phyloP scores from a whole-genome alignment of 495 filamentous ascomycete species.

The Hypoxylon subgilvum region DNA sequence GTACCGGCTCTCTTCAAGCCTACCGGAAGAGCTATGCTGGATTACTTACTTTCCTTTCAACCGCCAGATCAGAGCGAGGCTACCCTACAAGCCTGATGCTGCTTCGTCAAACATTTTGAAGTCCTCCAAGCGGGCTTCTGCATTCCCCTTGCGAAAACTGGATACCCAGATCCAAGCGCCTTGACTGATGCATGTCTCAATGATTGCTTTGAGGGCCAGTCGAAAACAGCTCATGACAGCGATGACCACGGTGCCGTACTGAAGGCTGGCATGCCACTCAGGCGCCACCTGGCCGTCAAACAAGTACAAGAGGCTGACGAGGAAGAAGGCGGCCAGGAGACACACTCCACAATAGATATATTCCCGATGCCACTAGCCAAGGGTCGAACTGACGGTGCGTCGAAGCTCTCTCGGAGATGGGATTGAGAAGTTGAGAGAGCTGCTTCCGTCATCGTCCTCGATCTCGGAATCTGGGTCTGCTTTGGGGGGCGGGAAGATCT shows the following conservation, averaged over 20 bases:
- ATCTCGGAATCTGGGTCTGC: not conserved
- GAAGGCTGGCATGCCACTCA: conserved; percentile 32
- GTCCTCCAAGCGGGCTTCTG: conserved; percentile 40
- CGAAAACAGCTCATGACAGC: conserved; percentile 45
- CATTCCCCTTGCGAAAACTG: conserved; percentile 37
- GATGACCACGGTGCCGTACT: conserved; percentile 43
- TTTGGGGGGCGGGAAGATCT: conserved; percentile 3
- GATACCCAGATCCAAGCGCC: conserved; percentile 49
- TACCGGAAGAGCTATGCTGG: not conserved
- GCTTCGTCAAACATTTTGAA: conserved; percentile 49
- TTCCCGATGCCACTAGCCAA: conserved; percentile 46
- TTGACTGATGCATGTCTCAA: conserved; percentile 45
- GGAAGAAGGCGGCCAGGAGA: conserved; percentile 26
- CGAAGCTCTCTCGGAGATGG: conserved; percentile 20
- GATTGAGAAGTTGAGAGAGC: conserved; percentile 16
- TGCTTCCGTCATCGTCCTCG: conserved; percentile 10
- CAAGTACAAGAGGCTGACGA: conserved; percentile 34
- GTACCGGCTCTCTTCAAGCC: not conserved
- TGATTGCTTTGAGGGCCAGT: conserved; percentile 41
- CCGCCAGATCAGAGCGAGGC: conserved; percentile 41
- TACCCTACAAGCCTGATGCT: conserved; percentile 43
- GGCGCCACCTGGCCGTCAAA: conserved; percentile 43
- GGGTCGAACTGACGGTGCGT: conserved; percentile 33
- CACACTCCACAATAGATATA: conserved; percentile 42
- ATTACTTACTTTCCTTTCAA: conserved; percentile 42